A percentile compares a stretch with the other conserved stretches of the same genome.
These are phyloP conservation scores for Schwanniomyces occidentalis DNA, from an alignment of 805 yeast species.

Conservation along the genomic window DNA sequence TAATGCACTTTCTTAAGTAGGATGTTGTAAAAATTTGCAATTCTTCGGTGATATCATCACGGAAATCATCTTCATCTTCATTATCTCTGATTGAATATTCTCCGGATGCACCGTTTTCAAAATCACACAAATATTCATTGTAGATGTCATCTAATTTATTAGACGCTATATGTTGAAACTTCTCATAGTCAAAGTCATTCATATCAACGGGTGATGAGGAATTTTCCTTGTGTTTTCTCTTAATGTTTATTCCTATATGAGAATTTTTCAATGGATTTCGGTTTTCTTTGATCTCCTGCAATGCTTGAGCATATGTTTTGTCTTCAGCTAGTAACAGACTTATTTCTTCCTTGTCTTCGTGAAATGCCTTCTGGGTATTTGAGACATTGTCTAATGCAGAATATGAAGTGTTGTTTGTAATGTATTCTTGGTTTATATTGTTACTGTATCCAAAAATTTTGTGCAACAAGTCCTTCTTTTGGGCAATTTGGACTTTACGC, in stretches of 20 bases:
- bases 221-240: slow-evolving; percentile 5
- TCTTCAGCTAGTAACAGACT: slow-evolving; percentile 33
- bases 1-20: slow-evolving; percentile 31
- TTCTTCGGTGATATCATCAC: slow-evolving; percentile 23
- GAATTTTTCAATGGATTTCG: slow-evolving; percentile 13
- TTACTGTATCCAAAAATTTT: slow-evolving; percentile 41
- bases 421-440: slow-evolving; percentile 37
- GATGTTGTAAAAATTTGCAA: slow-evolving; percentile 24
- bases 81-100: too few species aligned
- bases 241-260: slow-evolving; percentile 5
- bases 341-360: slow-evolving; percentile 45
- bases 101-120: too few species aligned
- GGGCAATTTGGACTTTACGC: slow-evolving; percentile 40
- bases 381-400: slow-evolving; percentile 36
- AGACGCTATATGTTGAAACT: slow-evolving; percentile 22
- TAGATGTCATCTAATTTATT: slow-evolving; percentile 22
- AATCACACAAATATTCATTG: slow-evolving; percentile 6
- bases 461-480: slow-evolving; percentile 40
- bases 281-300: slow-evolving; percentile 23
- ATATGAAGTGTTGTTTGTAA: slow-evolving; percentile 42
- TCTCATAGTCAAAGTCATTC: slow-evolving; percentile 25
- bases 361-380: slow-evolving; percentile 38
- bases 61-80: slow-evolving; percentile 13
- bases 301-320: slow-evolving; percentile 22
- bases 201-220: background rate